Evolutionary conservation across 2,329 filamentous ascomycete genomes (phyloP).

Genomic region (Fusarium papillatum): DNA sequence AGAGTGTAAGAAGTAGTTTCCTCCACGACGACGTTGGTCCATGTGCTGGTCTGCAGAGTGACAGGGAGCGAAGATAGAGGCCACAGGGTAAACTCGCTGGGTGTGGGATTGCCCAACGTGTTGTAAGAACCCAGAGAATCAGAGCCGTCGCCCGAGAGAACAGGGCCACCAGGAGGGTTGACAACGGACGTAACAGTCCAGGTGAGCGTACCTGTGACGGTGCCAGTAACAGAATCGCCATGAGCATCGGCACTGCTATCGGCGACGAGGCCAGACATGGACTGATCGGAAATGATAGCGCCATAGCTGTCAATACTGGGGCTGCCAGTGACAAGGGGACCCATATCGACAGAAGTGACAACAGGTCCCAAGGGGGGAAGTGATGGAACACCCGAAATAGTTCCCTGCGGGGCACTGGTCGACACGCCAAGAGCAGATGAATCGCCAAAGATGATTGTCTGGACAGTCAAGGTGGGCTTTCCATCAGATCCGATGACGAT

Average conservation of each 20-base stretch:
- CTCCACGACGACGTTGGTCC: conserved; percentile 54
- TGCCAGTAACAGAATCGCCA: conserved; percentile 30
- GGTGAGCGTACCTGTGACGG: conserved; percentile 39
- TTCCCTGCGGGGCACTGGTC: conserved; percentile 26
- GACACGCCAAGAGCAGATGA: conserved; percentile 36
- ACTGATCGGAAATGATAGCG: conserved; percentile 14
- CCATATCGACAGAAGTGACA: conserved; percentile 19
- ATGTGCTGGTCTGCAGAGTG: conserved; percentile 52
- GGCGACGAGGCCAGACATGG: conserved; percentile 37
- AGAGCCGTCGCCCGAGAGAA: conserved; percentile 34
- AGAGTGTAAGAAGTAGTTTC: conserved; percentile 56
- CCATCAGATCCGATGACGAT: conserved; percentile 50
- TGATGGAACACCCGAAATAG: conserved; percentile 29
- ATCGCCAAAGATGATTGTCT: conserved; percentile 48
- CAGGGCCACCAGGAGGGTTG: conserved; percentile 34
- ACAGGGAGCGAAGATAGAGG: conserved; percentile 37
- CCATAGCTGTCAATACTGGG: conserved; percentile 47
- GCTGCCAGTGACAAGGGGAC: conserved; percentile 17
- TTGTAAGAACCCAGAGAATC: conserved; percentile 34
- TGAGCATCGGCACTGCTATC: conserved; percentile 30
- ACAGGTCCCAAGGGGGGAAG: conserved; percentile 29
- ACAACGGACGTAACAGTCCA: conserved; percentile 43
- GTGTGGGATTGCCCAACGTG: conserved; percentile 29
- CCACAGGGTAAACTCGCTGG: conserved; percentile 41
- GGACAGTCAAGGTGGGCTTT: conserved; percentile 46